phyloP scores from a whole-genome alignment of 1,139 yeast genomes.

The Suhomyces panamericanus region DNA sequence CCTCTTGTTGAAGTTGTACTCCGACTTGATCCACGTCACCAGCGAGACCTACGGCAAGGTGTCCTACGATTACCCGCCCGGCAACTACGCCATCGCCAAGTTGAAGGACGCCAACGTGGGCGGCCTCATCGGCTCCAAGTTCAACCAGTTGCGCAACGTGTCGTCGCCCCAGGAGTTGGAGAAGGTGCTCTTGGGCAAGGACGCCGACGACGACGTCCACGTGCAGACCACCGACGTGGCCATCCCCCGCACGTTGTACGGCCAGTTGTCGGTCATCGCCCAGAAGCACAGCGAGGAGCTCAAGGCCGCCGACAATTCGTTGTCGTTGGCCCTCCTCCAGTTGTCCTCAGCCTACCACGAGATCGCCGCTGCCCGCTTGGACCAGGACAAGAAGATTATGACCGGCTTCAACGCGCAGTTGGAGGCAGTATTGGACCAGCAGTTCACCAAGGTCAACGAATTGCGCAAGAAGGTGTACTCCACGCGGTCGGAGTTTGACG shows the following conservation, averaged over 20 bases:
- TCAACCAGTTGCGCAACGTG: slow-evolving; percentile 59
- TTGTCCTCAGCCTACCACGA: slow-evolving; percentile 59
- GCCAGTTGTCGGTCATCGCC: slow-evolving; percentile 41
- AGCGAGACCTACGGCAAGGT: slow-evolving; percentile 61
- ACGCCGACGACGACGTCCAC: slow-evolving; percentile 19
- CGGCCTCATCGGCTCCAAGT: slow-evolving; percentile 52
- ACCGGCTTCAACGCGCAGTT: slow-evolving; percentile 57
- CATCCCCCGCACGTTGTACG: slow-evolving; percentile 47
- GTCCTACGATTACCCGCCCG: slow-evolving; percentile 76
- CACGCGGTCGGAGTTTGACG: slow-evolving; percentile 68
- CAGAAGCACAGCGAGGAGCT: slow-evolving; percentile 40
- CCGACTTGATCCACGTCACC: slow-evolving; percentile 58
- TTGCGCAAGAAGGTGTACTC: slow-evolving; percentile 68
- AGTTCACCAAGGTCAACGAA: slow-evolving; percentile 60
- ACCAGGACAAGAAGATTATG: slow-evolving; percentile 63
- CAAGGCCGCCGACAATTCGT: slow-evolving; percentile 46
- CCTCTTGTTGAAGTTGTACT: slow-evolving; percentile 57
- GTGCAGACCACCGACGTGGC: slow-evolving; percentile 36
- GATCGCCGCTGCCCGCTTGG: slow-evolving; percentile 60
- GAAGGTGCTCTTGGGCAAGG: slow-evolving; percentile 38
- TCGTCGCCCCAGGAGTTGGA: slow-evolving; percentile 66
- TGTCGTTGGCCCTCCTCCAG: slow-evolving; percentile 54
- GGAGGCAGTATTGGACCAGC: slow-evolving; percentile 51
- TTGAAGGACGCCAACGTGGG: slow-evolving; percentile 64
- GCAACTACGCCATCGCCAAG: slow-evolving; percentile 46